Percentiles rank a stretch among this genome's conserved stretches.
phyloP scores from a whole-genome alignment of 176 grass and related monocot genomes.

The Cymbopogon citratus region DNA sequence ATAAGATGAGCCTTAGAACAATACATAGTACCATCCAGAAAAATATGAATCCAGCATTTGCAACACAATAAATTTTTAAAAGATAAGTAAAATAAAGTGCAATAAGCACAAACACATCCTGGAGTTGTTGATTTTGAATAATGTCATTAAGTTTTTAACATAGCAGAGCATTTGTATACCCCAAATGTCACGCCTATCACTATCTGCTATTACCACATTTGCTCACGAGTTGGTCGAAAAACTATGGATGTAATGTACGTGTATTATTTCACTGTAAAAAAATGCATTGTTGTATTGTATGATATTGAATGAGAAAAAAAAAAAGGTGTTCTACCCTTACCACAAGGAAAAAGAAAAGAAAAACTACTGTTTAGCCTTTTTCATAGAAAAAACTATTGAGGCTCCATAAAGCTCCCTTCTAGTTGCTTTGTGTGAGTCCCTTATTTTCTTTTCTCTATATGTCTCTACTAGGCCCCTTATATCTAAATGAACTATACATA shows the following conservation, averaged over 20 bases:
- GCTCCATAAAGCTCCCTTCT: not conserved
- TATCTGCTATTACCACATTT: not conserved
- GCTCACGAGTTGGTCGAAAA: not conserved
- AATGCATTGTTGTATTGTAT: not conserved
- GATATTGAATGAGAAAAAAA: not conserved
- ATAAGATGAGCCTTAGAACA: not conserved
- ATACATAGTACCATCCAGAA: not conserved
- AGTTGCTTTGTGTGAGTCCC: not conserved
- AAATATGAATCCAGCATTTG: not conserved
- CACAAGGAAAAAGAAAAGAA: not conserved
- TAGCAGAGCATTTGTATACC: not conserved
- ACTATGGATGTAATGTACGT: not conserved
- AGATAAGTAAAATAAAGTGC: not conserved
- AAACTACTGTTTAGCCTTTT: not conserved
- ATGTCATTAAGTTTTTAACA: not conserved
- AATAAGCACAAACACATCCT: not conserved
- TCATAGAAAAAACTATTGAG: not conserved
- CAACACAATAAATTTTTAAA: not conserved
- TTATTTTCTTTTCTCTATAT: not conserved
- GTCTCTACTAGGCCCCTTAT: not conserved
- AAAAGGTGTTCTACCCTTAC: not conserved
- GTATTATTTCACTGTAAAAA: not conserved
- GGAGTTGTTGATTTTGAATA: not conserved
- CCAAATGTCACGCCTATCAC: not conserved
- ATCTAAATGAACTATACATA: not conserved